A percentile compares a stretch with the other conserved stretches of the same genome.
Evolutionary conservation across 2,329 filamentous ascomycete genomes (phyloP).

Genomic region (Metarhizium brunneum): DNA sequence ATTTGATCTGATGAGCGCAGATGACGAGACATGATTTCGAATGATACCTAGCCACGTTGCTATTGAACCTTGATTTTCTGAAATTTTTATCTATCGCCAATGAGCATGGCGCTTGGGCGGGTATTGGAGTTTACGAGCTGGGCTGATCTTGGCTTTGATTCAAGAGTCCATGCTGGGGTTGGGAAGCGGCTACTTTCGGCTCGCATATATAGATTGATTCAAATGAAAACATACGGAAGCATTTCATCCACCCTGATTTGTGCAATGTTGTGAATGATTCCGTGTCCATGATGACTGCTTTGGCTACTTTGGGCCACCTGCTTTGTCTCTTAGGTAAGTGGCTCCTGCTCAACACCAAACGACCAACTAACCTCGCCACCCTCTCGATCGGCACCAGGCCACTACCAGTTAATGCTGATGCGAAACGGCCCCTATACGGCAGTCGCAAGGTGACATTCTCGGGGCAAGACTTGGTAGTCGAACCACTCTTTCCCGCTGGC

Average conservation of each 20-base stretch:
- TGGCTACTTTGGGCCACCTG: conserved; percentile 3
- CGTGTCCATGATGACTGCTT: conserved; percentile 2
- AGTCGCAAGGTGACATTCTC: not conserved
- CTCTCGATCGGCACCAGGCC: not conserved
- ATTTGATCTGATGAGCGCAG: conserved; percentile 3
- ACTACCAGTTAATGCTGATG: not conserved
- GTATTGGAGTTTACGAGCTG: conserved; percentile 7
- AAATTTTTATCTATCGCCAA: conserved; percentile 4
- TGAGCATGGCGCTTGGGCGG: conserved; percentile 14
- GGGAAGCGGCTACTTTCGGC: not conserved
- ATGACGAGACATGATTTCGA: conserved; percentile 7
- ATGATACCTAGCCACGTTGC: conserved; percentile 4
- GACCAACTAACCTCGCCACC: not conserved
- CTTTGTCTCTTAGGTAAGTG: not conserved
- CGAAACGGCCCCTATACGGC: not conserved
- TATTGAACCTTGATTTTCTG: conserved; percentile 1
- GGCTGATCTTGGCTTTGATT: not conserved
- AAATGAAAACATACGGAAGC: conserved; percentile 1
- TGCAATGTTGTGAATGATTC: not conserved
- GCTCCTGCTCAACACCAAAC: not conserved
- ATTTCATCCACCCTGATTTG: not conserved
- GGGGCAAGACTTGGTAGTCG: not conserved
- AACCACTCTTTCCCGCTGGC: not conserved
- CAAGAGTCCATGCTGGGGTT: not conserved
- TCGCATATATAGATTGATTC: conserved; percentile 7